Evolutionary conservation across 2,329 filamentous ascomycete genomes (phyloP).

Genomic region (Epicoccum sorghinum): DNA sequence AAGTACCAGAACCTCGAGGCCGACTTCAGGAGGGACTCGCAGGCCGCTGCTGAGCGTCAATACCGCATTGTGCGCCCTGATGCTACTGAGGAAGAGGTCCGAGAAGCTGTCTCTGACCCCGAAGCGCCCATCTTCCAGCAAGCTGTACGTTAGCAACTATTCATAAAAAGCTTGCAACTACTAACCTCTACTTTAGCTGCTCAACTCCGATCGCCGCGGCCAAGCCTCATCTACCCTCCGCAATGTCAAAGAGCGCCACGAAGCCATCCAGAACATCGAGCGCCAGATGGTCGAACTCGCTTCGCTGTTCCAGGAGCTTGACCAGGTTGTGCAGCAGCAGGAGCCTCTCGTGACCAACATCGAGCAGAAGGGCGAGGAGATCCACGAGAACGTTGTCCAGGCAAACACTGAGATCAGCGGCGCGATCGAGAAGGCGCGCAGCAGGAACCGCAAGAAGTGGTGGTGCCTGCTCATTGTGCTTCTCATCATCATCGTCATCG

Average conservation of each 20-base stretch:
- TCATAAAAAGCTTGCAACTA: neutral
- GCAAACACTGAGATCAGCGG: conserved; percentile 82
- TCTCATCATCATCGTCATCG: conserved; percentile 46
- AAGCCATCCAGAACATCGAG: conserved; percentile 90
- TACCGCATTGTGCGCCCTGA: conserved; percentile 89
- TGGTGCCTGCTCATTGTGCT: conserved; percentile 79
- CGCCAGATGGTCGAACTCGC: conserved; percentile 85
- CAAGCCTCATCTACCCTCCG: conserved; percentile 80
- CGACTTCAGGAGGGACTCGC: conserved; percentile 77
- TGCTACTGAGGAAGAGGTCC: conserved; percentile 77
- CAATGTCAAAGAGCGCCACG: conserved; percentile 82
- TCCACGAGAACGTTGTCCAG: conserved; percentile 81
- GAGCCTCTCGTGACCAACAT: conserved; percentile 81
- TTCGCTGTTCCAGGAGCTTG: conserved; percentile 88
- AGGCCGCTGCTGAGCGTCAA: conserved; percentile 85
- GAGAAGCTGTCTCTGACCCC: conserved; percentile 74
- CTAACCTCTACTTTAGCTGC: conserved; percentile 57
- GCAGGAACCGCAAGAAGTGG: conserved; percentile 87
- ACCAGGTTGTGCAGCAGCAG: conserved; percentile 84
- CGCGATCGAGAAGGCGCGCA: conserved; percentile 80
- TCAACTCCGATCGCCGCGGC: conserved; percentile 79
- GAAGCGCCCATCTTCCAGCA: conserved; percentile 86
- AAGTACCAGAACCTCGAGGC: conserved; percentile 81
- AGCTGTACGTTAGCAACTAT: conserved; percentile 56
- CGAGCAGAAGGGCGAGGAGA: conserved; percentile 84